Percentiles rank a stretch among this genome's conserved stretches.
phyloP scores from a whole-genome alignment of 305 asterid genomes.

The Fraxinus albicans region DNA sequence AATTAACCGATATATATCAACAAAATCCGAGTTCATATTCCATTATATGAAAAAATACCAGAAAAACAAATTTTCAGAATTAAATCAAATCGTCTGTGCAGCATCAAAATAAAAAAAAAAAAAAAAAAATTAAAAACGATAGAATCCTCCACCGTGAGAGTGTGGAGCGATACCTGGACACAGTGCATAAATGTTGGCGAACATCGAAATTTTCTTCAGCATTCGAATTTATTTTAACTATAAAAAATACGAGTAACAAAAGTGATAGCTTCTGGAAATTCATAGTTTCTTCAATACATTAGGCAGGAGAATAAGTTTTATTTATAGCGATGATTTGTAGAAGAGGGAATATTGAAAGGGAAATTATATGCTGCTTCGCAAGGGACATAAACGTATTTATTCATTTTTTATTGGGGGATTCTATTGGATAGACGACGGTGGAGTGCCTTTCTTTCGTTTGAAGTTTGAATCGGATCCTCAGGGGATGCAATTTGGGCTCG shows the following conservation, averaged over 20 bases:
- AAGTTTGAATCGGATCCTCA: background rate
- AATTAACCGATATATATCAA: background rate
- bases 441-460: background rate
- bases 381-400: background rate
- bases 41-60: background rate
- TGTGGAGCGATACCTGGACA: constrained; percentile 46
- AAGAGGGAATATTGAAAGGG: background rate
- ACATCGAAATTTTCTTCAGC: constrained; percentile 59
- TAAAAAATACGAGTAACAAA: constrained; percentile 19
- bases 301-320: background rate
- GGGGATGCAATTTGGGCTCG: background rate
- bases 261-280: constrained; percentile 17
- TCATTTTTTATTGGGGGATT: background rate
- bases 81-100: background rate
- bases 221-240: constrained; percentile 11
- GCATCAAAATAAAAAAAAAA: background rate
- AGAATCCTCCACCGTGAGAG: background rate
- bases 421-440: constrained; percentile 18
- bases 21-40: background rate
- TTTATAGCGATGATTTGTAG: background rate
- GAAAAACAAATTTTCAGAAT: background rate
- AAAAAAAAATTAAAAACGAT: background rate
- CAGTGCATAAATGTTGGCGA: constrained; percentile 70
- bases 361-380: background rate
- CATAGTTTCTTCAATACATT: constrained; percentile 25